Base-by-base conservation (phyloP, 768 basidiomycete species). In the Rhizopogon roseolus region DNA sequence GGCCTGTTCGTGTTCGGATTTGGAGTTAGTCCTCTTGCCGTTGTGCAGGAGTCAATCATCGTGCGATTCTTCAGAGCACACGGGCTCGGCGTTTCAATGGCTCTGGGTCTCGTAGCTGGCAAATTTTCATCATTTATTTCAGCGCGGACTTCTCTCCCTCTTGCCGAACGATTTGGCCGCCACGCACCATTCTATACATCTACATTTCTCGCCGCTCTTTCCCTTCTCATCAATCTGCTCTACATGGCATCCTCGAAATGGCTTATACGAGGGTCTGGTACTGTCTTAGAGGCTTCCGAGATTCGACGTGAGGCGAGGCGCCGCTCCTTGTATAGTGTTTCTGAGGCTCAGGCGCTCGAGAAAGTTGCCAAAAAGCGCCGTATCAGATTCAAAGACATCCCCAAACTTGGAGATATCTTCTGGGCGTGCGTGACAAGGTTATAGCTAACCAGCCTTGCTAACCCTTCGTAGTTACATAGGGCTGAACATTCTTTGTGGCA, bases 1-100 rank as follows among this genome's bases (percentile, higher is more conserved):
- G 91, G 90, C 1, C 74, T 93, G 54, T 90, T 90, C 59, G 70
- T 90, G 41, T 92, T 88, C 61, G 91, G 90, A 6, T 71, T 92
- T 3, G 90, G 90, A 3, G 76, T 89, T 41, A 85, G 86, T 59
- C 91, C 91, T 0, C 73, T 93, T 6, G 83, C 89, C 1, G 90
- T 93, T 6, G 84, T 88, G 1, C 91, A 88, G 71, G 90, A 93
- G 66, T 86, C 86, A 6, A 90, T 91, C 58, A 88, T 93, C 49
- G 86, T 90, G 41, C 85, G 86, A 25, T 88, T 88, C 71, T 92
- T 90, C 74, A 81, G 79, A 57, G 79, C 83, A 0, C 86, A 84
- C 64, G 87, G 87, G 2, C 73, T 92, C 1, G 90, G 87, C 1
- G 73, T 85, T 7, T 86, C 87, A 1, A 81, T 93, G 71, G 89